phyloP scores from a whole-genome alignment of 2,329 filamentous ascomycete genomes.

The Fusarium sp. region DNA sequence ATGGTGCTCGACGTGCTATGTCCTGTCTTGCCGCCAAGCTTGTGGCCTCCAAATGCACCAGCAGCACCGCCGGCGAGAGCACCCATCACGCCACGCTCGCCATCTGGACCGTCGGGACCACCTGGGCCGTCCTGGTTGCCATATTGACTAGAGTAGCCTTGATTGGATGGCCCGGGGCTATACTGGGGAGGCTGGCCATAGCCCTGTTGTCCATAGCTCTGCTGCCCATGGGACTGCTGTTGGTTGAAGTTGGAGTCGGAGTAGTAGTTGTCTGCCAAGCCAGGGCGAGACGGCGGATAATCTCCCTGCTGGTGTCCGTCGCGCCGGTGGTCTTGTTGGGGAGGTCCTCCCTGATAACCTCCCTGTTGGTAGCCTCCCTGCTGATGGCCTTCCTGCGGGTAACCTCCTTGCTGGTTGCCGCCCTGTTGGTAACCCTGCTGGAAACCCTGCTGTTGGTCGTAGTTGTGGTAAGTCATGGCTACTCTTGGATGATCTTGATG shows the following conservation, averaged over 20 bases:
- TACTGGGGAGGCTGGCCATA: neutral
- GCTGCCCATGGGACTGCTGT: neutral
- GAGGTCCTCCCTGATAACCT: neutral
- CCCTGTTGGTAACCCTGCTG: neutral
- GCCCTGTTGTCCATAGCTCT: neutral
- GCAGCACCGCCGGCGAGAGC: constrained; percentile 59
- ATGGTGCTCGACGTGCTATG: constrained; percentile 54
- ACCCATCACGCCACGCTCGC: constrained; percentile 60
- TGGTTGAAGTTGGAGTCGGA: neutral
- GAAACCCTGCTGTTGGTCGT: neutral
- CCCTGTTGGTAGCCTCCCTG: neutral
- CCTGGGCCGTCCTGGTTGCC: neutral
- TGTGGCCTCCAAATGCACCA: constrained; percentile 59
- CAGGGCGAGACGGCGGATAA: neutral
- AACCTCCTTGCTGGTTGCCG: constrained; percentile 1
- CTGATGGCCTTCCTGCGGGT: constrained; percentile 2
- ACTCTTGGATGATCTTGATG: no score
- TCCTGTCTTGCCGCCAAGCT: constrained; percentile 53
- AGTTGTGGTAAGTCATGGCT: no score
- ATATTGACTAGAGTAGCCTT: neutral
- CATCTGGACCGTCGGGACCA: constrained; percentile 49
- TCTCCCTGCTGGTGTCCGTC: neutral
- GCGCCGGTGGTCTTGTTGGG: neutral
- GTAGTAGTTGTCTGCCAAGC: constrained; percentile 4
- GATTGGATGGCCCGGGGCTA: neutral